A percentile compares a stretch with the other conserved stretches of the same genome.
phyloP scores from a whole-genome alignment of 371 early-diverging fungal genomes.

The Apophysomyces trapeziformis region DNA sequence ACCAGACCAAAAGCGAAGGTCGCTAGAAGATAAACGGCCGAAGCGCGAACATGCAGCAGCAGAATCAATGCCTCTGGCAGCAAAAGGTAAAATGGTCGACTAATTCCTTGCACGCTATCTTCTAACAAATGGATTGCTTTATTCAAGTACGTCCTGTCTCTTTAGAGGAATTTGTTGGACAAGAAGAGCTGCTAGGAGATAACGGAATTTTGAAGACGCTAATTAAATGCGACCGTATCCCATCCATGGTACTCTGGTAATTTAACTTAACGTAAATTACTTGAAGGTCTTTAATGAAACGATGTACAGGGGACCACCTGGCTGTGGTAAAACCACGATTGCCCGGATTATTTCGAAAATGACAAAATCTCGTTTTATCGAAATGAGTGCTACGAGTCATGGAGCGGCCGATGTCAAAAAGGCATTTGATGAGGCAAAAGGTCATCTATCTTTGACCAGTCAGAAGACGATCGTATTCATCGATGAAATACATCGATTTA shows the following conservation, averaged over 20 bases:
- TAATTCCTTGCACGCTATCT: not conserved
- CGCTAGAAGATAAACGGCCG: conserved; percentile 12
- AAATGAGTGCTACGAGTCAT: conserved; percentile 76
- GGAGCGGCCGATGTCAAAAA: conserved; percentile 69
- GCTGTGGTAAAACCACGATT: conserved; percentile 86
- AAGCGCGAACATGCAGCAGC: conserved; percentile 16
- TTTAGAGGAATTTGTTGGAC: conserved; percentile 76
- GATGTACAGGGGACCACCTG: conserved; percentile 81
- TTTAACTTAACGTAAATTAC: not conserved
- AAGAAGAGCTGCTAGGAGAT: conserved; percentile 69
- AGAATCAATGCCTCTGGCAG: conserved; percentile 53
- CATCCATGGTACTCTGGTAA: conserved; percentile 63
- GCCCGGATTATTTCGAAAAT: conserved; percentile 73
- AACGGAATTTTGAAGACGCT: conserved; percentile 64
- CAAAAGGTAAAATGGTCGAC: conserved; percentile 32
- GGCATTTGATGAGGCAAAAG: conserved; percentile 75
- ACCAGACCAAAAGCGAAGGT: not conserved
- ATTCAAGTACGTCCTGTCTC: conserved; percentile 63
- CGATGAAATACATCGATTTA: conserved; percentile 92
- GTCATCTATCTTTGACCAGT: conserved; percentile 55
- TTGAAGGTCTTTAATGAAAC: conserved; percentile 31
- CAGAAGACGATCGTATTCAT: conserved; percentile 79
- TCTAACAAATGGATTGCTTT: not conserved
- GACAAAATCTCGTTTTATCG: conserved; percentile 68
- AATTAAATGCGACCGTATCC: conserved; percentile 68